Evolutionary conservation across 257 asterid species (phyloP).

Genomic region (Echium plantagineum): DNA sequence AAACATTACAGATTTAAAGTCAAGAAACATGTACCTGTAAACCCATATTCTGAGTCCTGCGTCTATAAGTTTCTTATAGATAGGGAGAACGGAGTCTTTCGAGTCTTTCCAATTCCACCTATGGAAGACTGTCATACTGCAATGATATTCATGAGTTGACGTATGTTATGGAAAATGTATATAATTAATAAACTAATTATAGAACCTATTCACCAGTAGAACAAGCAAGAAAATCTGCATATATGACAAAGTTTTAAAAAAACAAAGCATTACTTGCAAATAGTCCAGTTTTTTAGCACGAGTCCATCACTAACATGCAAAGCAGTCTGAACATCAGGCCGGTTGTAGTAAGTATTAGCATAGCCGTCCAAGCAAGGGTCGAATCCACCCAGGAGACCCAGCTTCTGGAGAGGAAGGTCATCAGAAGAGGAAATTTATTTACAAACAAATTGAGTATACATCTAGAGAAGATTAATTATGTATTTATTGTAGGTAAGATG

Average conservation of each 20-base stretch:
- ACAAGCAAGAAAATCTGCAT: neutral
- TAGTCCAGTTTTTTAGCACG: slow-evolving; percentile 52
- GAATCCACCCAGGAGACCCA: slow-evolving; percentile 65
- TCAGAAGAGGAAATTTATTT: slow-evolving; percentile 7
- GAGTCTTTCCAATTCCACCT: slow-evolving; percentile 54
- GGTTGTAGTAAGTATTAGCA: slow-evolving; percentile 54
- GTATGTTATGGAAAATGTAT: neutral
- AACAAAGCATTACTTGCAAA: slow-evolving; percentile 59
- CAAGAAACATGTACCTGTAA: slow-evolving; percentile 42
- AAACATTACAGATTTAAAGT: neutral
- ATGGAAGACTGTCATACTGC: slow-evolving; percentile 57
- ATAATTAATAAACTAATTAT: neutral
- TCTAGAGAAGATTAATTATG: neutral
- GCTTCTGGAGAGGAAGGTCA: slow-evolving; percentile 33
- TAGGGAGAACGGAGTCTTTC: slow-evolving; percentile 61
- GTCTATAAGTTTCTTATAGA: slow-evolving; percentile 68
- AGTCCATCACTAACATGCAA: slow-evolving; percentile 59
- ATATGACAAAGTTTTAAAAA: neutral
- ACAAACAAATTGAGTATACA: neutral
- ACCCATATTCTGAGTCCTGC: slow-evolving; percentile 76
- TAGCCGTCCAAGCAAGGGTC: slow-evolving; percentile 87
- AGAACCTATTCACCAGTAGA: too few relatives aligned
- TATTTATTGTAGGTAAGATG: neutral
- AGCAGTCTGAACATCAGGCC: slow-evolving; percentile 68
- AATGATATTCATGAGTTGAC: neutral